Evolutionary conservation across 768 basidiomycete genomes (phyloP), one percentile per base, ranked within the genome.

Genomic region (Panellus pusillus): DNA sequence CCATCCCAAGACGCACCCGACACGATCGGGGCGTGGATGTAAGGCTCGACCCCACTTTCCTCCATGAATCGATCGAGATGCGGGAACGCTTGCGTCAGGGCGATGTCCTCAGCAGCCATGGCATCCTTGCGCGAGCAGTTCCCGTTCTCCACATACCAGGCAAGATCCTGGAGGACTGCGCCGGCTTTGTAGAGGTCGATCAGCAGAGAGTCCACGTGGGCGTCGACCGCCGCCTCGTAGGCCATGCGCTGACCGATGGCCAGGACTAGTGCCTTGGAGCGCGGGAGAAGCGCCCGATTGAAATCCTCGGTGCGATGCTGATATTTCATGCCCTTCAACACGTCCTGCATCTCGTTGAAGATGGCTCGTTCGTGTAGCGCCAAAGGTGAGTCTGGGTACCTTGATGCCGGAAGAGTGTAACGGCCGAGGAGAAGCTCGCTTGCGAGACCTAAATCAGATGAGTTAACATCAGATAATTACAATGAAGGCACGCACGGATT

Each of bases 241-340:
- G 71, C 71, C 67, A 71, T 68, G 3, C 71, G 67, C 32, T 69
- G 64, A 5, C 70, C 71, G 32, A 72, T 70, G 6, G 70, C 65
- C 38, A 66, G 54, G 43, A 70, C 58, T 31, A 68, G 35, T 1
- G 58, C 46, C 40, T 54, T 60, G 52, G 61, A 66, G 14, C 60
- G 55, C 4, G 66, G 68, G 5, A 69, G 61, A 9, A 68, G 39
- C 31, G 29, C 37, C 13, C 42, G 48, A 27, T 55, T 55, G 46
- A 54, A 61, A 3, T 42, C 49, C 13, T 54, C 48, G 3, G 56
- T 49, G 2, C 61, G 38, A 27, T 62, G 57, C 14, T 32, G n/a
- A 3, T 36, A 37, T 7, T 28, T 31, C 45, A 42, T 40, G 9
- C 32, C 20, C 2, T 38, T 17, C 12, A 60, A 14, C 3, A 31